These are phyloP conservation scores for Cystoisospora suis DNA, from an alignment of 169 alveolate genomes.

Conservation along the genomic window DNA sequence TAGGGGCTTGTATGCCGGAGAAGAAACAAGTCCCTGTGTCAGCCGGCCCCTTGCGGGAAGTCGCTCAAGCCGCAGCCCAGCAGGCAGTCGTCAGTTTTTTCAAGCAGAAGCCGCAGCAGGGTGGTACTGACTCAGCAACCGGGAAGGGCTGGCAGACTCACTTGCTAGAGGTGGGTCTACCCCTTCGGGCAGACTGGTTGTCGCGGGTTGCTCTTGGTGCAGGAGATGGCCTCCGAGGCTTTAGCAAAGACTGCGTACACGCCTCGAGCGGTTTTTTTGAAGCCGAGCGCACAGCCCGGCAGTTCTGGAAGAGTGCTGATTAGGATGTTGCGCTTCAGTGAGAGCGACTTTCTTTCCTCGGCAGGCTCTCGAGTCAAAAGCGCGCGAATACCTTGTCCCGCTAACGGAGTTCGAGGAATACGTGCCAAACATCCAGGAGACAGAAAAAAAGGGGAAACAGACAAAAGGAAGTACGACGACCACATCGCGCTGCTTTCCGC, in stretches of 20 bases:
- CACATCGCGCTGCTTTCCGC: no score
- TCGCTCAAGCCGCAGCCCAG: not conserved
- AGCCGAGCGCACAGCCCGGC: no score
- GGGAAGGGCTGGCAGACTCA: not conserved
- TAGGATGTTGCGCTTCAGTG: no score
- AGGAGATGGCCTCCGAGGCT: not conserved
- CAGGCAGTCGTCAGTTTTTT: not conserved
- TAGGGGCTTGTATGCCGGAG: constrained; percentile 17
- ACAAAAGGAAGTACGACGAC: not conserved
- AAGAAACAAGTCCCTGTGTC: not conserved
- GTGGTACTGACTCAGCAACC: not conserved
- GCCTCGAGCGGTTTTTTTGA: no score
- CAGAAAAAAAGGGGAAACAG: not conserved
- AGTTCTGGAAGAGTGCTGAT: no score
- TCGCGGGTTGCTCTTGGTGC: no score
- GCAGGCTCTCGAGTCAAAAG: constrained; percentile 1
- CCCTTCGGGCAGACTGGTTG: no score
- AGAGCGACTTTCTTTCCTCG: no score
- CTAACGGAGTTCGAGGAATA: constrained; percentile 32
- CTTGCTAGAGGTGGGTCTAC: constrained; percentile 4
- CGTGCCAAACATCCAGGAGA: not conserved
- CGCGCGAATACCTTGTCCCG: constrained; percentile 3
- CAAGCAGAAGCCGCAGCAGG: not conserved
- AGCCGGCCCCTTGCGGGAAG: not conserved
- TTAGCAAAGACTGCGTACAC: no score